Conservation (phyloP, 306 rosid genomes). For the Vigna angularis region DNA sequence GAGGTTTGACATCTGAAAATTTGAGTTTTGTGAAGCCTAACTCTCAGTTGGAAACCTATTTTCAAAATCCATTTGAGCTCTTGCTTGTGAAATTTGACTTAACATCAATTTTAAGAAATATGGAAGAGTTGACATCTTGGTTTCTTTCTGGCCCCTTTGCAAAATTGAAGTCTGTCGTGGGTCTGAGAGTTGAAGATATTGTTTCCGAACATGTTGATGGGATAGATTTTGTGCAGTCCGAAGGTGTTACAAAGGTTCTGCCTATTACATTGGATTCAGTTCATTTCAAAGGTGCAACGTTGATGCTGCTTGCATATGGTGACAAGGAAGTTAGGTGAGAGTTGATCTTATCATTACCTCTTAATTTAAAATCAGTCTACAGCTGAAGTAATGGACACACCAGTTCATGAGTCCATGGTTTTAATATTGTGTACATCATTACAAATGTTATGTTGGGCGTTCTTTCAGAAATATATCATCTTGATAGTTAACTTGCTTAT, state of each 20-base stretch:
- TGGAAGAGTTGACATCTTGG: slow-evolving; percentile 54
- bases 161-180: slow-evolving; percentile 56
- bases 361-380: slow-evolving; percentile 36
- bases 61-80: slow-evolving; percentile 54
- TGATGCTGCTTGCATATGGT: slow-evolving; percentile 95
- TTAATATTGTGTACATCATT: background rate
- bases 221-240: slow-evolving; percentile 57
- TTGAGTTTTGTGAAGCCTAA: slow-evolving; percentile 47
- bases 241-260: slow-evolving; percentile 60
- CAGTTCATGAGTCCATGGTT: slow-evolving; percentile 24
- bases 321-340: slow-evolving; percentile 89
- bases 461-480: slow-evolving; percentile 17
- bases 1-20: slow-evolving; percentile 50
- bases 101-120: slow-evolving; percentile 52
- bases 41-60: slow-evolving; percentile 44
- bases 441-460: slow-evolving; percentile 10
- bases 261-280: slow-evolving; percentile 86
- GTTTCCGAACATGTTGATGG: slow-evolving; percentile 65
- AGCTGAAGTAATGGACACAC: slow-evolving; percentile 25
- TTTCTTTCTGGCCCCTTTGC: slow-evolving; percentile 56
- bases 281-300: slow-evolving; percentile 77
- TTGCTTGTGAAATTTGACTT: slow-evolving; percentile 53
- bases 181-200: slow-evolving; percentile 63
- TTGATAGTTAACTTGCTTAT: slow-evolving; percentile 23
- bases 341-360: slow-evolving; percentile 42